A percentile compares a stretch with the other conserved stretches of the same genome.
phyloP scores from a whole-genome alignment of 176 grass and related monocot species.

The Echinochloa phyllopogon region DNA sequence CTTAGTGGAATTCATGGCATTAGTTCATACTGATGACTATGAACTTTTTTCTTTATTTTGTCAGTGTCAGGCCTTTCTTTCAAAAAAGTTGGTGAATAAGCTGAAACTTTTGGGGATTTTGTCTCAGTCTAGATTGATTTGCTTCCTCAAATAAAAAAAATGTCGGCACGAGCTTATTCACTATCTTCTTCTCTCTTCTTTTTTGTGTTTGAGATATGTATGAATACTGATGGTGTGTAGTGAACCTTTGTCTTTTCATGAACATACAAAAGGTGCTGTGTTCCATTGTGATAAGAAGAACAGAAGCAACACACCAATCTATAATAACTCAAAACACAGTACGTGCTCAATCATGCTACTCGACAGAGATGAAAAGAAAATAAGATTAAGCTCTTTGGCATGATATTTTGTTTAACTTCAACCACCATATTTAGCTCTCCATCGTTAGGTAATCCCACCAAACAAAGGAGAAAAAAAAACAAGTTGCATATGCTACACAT shows the following conservation, averaged over 20 bases:
- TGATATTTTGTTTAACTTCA: background rate
- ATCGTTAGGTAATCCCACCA: background rate
- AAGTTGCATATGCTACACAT: background rate
- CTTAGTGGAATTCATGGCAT: background rate
- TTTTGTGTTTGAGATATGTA: background rate
- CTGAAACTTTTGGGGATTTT: background rate
- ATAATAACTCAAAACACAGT: background rate
- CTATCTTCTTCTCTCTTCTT: background rate
- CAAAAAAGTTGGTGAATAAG: background rate
- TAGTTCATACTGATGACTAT: background rate
- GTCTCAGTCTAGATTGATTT: background rate
- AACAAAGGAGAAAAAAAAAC: background rate
- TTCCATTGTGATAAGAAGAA: background rate
- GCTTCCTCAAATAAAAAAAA: background rate
- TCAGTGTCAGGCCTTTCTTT: background rate
- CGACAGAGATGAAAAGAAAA: background rate
- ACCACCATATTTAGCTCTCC: background rate
- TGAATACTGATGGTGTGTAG: background rate
- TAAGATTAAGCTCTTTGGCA: background rate
- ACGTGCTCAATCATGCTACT: background rate
- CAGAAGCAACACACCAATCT: background rate
- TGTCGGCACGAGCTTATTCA: background rate
- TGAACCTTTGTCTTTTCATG: background rate
- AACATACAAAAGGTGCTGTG: background rate
- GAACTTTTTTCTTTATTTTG: background rate